Base-by-base conservation (phyloP, 2,329 filamentous ascomycete species). In the Pseudovirgaria hyperparasitica region DNA sequence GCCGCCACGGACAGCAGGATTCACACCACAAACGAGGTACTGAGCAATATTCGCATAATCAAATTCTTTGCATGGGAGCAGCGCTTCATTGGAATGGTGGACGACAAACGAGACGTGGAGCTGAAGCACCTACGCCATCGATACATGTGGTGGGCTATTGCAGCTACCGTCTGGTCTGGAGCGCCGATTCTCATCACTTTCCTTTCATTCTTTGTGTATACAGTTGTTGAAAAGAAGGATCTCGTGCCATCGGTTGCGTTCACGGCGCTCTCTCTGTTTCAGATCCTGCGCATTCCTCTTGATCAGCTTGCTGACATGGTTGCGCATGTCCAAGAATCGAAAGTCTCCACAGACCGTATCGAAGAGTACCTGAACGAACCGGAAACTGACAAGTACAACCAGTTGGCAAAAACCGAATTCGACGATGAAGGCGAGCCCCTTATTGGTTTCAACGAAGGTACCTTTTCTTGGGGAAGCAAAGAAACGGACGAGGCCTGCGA, bases 51-150 rank as follows among this genome's bases (percentile, higher is more conserved):
- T 39, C 76, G 90, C 27, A 94, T 98, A 50, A 96, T 98, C 70
- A 98, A 98, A 51, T 98, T 90, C 55, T 98, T 98, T 50, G 87
- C 90, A 0, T 98, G 90, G 90, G 90, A 98, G 53, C 75, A 85
- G 42, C 79, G 87, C 3, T 98, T 94, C 50, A 72, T 81, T 31
- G 70, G 72, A 13, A 74, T 82, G 29, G 84, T 98, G 18, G 80
- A 92, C 34, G 87, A 94, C 51, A 94, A 93, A 59, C 75, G 90
- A 35, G 65, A 66, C 22, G 63, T 63, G 3, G 90, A 98, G 52
- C 65, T 98, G 27, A 74, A 70, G 41, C 73, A 82, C 17, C 57
- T 98, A 29, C 76, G 85, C 31, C 71, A 70, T 20, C 73, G 87
- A 33, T 98, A 92, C 57, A 73, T 93, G 37, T 64, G 96, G 20